Base-by-base conservation (phyloP, 2,329 filamentous ascomycete species). In the Pseudogymnoascus verrucosus region DNA sequence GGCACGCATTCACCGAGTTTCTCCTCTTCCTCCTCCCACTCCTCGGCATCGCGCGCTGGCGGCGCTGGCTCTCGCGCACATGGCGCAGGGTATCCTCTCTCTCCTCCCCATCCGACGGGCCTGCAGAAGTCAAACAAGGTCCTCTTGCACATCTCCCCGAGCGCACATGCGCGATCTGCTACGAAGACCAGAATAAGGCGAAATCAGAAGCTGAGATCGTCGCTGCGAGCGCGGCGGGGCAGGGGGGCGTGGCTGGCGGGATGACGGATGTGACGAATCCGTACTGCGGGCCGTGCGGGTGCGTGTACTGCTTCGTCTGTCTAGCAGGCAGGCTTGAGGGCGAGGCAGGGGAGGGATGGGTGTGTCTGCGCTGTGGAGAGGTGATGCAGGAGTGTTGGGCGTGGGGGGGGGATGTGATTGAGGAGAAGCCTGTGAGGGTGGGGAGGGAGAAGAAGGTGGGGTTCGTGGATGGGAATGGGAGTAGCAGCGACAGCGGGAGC, bases 1-100 rank as follows among this genome's bases (percentile, higher is more conserved):
- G 95, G 95, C 95, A 99, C 76, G 95, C 95, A n/a, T 96, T 99
- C 71, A 99, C 95, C 26, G 95, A 99, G 74, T 99, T 99, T 71
- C 80, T 99, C n/a, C 84, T 99, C 34, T 99, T 98, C 75, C 84
- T 98, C 16, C 82, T 99, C n/a, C 95, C 95, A 0, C 83, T 99
- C n/a, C 90, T 99, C 44, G 95, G 95, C 61, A 93, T 99, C 69
- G 89, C 90, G 71, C 85, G 92, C 68, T 99, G 95, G 95, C 85
- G 91, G 64, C 84, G 93, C 68, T 96, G 93, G 89, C 79, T 97
- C n/a, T 82, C 84, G 19, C 84, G 92, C 66, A 86, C 88, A n/a
- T 96, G 92, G 91, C 86, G 89, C 69, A 92, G 88, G 74, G 87
- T 90, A 1, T 89, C 89, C 70, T 81, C 84, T 34, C 82, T 89